Evolutionary conservation across 495 filamentous ascomycete genomes (phyloP).

Genomic region (Aspergillus panamensis): DNA sequence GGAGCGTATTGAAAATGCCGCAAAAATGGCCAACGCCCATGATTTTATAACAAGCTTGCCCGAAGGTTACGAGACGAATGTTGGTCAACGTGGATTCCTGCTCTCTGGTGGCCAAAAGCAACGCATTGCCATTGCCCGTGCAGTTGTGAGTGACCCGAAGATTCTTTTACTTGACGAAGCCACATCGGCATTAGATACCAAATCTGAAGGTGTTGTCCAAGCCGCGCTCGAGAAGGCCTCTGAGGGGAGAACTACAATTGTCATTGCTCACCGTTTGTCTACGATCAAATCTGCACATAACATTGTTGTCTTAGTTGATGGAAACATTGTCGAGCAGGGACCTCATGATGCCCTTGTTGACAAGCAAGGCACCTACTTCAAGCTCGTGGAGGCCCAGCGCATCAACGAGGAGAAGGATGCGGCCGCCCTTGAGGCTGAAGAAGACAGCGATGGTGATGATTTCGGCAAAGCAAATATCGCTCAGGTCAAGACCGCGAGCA

Average conservation of each 20-base stretch:
- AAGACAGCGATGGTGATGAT: conserved; percentile 31
- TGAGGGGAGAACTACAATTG: conserved; percentile 89
- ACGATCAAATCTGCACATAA: conserved; percentile 94
- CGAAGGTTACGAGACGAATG: conserved; percentile 88
- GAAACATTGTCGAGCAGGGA: conserved; percentile 85
- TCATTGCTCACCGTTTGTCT: conserved; percentile 90
- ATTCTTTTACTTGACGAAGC: conserved; percentile 93
- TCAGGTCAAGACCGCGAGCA: conserved; percentile 32
- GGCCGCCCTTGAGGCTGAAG: conserved; percentile 34
- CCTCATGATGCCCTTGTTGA: conserved; percentile 69
- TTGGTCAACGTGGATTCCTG: conserved; percentile 90
- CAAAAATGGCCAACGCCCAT: conserved; percentile 88
- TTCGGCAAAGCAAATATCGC: conserved; percentile 26
- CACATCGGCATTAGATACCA: conserved; percentile 92
- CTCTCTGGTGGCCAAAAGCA: conserved; percentile 96
- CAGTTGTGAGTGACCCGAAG: conserved; percentile 91
- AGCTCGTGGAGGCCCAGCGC: conserved; percentile 75
- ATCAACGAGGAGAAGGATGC: conserved; percentile 65
- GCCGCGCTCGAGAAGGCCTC: conserved; percentile 84
- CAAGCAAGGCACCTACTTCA: conserved; percentile 61
- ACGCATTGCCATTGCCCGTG: conserved; percentile 83
- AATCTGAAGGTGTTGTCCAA: conserved; percentile 92
- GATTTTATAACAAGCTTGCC: conserved; percentile 83
- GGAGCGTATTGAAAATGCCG: conserved; percentile 72
- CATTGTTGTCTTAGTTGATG: conserved; percentile 87